Evolutionary conservation across 2,329 filamentous ascomycete genomes (phyloP), one percentile per base, ranked within the genome.

Genomic region (Aspergillaceae sp.): DNA sequence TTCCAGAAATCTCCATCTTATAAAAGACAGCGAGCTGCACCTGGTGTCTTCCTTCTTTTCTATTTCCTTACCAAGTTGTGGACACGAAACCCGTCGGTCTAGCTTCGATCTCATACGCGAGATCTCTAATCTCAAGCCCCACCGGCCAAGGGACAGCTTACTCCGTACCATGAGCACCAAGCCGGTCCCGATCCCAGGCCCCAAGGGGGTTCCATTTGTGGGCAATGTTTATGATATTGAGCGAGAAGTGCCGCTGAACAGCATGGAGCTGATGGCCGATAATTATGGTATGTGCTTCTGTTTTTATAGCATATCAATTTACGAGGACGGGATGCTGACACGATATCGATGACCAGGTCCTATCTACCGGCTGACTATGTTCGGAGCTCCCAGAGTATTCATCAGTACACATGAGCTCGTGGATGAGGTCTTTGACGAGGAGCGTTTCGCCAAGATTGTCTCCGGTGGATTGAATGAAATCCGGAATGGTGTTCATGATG

Each of bases 221-320:
- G 84, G 84, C 29, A 84, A 87, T 54, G 59, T 84, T 29, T 67
- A 70, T 45, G 80, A 85, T 51, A 74, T 89, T 51, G 77, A 83
- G 48, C 64, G 73, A 0, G 74, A 76, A n/a, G 70, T 76, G 26
- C 78, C 82, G 0, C 60, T 79, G 2, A 66, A 72, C 26, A 79
- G 80, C 27, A 62, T 86, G 19, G 59, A 64, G 4, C 70, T 75
- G 7, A 67, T 87, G 42, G 77, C 80, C 27, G 77, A 85, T 36
- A 78, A 75, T 48, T 86, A 86, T 65, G 84, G 83, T 82, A 58
- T 19, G 19, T 53, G 66, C 55, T 32, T 56, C 40, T 42, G 49
- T 3, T 41, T 55, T 30, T 19, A 19, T 19, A 19, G 19, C 19
- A 19, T 19, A 19, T 19, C 19, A 19, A 19, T 19, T 1, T 19